These are phyloP conservation scores for Paecilomyces formosus DNA, from an alignment of 2,329 filamentous ascomycete genomes.

Conservation along the genomic window DNA sequence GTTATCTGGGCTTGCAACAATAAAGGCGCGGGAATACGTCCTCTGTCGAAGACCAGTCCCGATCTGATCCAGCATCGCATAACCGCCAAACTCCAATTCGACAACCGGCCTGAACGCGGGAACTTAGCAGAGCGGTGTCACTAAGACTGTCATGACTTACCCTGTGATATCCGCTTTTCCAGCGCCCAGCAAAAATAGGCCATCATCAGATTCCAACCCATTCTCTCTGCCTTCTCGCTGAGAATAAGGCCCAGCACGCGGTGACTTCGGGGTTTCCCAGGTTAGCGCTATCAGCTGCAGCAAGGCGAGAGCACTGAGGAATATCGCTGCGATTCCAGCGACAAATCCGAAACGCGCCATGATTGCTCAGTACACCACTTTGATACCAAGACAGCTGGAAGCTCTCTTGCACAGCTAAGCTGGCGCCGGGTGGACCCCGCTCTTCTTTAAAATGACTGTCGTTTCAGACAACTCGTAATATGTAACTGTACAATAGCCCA, in stretches of 20 bases:
- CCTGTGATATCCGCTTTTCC: slow-evolving; percentile 69
- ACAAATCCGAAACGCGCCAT: slow-evolving; percentile 23
- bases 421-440: background rate
- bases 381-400: background rate
- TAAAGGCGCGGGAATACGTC: slow-evolving; percentile 82
- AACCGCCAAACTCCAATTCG: slow-evolving; percentile 86
- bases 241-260: slow-evolving; percentile 10
- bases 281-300: slow-evolving; percentile 22
- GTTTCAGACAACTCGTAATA: background rate
- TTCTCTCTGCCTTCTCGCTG: slow-evolving; percentile 17
- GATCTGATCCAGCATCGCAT: slow-evolving; percentile 75
- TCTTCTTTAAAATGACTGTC: background rate
- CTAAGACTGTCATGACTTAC: slow-evolving; percentile 28
- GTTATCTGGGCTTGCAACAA: slow-evolving; percentile 62
- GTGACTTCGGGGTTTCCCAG: slow-evolving; percentile 9
- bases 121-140: background rate
- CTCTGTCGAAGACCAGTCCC: slow-evolving; percentile 81
- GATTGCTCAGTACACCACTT: slow-evolving; percentile 1
- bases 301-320: slow-evolving; percentile 20
- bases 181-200: slow-evolving; percentile 57
- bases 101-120: slow-evolving; percentile 60
- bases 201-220: slow-evolving; percentile 19
- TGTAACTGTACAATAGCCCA: background rate
- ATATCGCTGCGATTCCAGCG: slow-evolving; percentile 16
- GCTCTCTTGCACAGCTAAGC: background rate